These are phyloP conservation scores for Fusarium globosum DNA, from an alignment of 2,329 filamentous ascomycete genomes.

Conservation along the genomic window DNA sequence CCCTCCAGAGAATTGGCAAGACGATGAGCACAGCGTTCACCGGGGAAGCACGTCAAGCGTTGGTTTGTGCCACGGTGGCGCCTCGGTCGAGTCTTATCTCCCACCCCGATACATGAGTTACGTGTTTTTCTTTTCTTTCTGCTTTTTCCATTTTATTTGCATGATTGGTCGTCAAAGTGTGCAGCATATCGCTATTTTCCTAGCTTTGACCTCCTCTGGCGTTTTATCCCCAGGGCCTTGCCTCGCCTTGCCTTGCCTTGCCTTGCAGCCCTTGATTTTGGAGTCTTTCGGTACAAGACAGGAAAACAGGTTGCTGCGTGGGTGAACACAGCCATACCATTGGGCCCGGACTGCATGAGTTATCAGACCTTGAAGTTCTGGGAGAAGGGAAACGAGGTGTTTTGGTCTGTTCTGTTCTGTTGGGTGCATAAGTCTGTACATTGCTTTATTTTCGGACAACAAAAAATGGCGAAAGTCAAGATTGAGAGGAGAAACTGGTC, in stretches of 20 bases:
- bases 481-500: background rate
- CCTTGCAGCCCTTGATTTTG: constrained; percentile 1
- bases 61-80: constrained; percentile 32
- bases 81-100: constrained; percentile 12
- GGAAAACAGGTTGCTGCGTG: background rate
- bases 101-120: constrained; percentile 5
- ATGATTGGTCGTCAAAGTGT: constrained; percentile 22
- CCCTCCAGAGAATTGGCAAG: constrained; percentile 1
- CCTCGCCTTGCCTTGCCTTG: background rate
- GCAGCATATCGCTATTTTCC: background rate
- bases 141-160: constrained; percentile 2
- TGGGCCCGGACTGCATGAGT: constrained; percentile 15
- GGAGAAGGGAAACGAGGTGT: background rate
- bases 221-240: constrained; percentile 1
- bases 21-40: constrained; percentile 29
- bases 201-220: constrained; percentile 21
- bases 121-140: background rate
- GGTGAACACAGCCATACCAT: background rate
- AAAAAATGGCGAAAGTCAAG: constrained; percentile 20
- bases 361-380: constrained; percentile 21
- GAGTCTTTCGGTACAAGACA: constrained; percentile 17
- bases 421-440: constrained; percentile 29
- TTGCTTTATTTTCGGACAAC: constrained; percentile 4
- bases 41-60: constrained; percentile 36
- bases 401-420: constrained; percentile 5